Evolutionary conservation across 257 asterid genomes (phyloP), one percentile per base, ranked within the genome.

Genomic region (Nyctanthes arbortristis): DNA sequence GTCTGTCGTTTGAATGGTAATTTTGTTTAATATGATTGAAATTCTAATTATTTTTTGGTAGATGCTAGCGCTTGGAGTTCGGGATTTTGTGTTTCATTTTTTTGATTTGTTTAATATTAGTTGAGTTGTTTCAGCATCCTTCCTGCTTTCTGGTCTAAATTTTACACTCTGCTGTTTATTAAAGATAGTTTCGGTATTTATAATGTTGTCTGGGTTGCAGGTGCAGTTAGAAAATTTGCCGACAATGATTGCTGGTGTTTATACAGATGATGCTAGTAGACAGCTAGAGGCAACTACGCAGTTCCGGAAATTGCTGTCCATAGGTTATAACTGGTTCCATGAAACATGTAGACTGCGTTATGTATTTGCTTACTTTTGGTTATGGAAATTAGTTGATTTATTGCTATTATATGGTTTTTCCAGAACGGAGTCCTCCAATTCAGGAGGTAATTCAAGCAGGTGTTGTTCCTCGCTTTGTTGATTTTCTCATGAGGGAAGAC

Each of bases 391-490:
- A 39, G 49, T 39, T 39, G 4, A 18, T 13, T 39, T 39, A 3
- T 39, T 39, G 20, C 7, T 39, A 13, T 39, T 12, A 13, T 39
- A 18, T 14, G 64, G 61, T 27, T 60, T 27, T 12, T 0, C 32
- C 79, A 92, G 96, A 92, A 66, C 88, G 93, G 57, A 84, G 88
- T 79, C 93, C 97, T 5, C 97, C 96, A 29, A 89, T 92, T 68
- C 84, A 85, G 67, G 96, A 89, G 75, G 97, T 92, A 6, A 89
- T 92, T 65, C 88, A 87, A 76, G 76, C 93, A 1, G 97, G 96
- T 31, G 96, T 89, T 61, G 93, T 89, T 71, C 91, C 96, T 30
- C 89, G 97, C 12, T 81, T 91, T 71, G 89, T 91, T 64, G 88
- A 87, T 67, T 91, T 91, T 73, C 77, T 91, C 52, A 74, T 58